These are phyloP conservation scores for Sugiyamaella smithiae DNA, from an alignment of 805 yeast genomes.

Conservation along the genomic window DNA sequence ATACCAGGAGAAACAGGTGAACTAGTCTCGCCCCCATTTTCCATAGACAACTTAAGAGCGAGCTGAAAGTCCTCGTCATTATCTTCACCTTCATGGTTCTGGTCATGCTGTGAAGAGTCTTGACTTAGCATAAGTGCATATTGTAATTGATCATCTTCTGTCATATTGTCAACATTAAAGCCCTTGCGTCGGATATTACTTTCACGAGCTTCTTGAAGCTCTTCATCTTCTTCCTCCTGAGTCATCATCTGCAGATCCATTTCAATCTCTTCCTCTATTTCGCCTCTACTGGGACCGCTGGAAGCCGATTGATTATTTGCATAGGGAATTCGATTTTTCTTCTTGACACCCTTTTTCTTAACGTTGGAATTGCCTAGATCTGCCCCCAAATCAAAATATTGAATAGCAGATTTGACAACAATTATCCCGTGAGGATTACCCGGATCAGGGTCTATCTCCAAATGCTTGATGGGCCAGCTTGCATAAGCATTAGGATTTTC, in stretches of 20 bases:
- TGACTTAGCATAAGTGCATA: constrained; percentile 34
- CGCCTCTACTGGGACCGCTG: constrained; percentile 13
- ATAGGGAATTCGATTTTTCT: constrained; percentile 17
- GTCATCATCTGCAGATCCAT: constrained; percentile 25
- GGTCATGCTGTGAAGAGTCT: constrained; percentile 11
- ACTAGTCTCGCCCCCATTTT: neutral
- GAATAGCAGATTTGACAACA: constrained; percentile 28
- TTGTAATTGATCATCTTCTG: constrained; percentile 33
- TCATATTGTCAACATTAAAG: constrained; percentile 20
- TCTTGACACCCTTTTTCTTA: constrained; percentile 25
- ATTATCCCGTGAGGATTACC: constrained; percentile 29
- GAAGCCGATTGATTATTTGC: constrained; percentile 1
- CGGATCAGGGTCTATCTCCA: constrained; percentile 31
- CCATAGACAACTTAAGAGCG: constrained; percentile 16
- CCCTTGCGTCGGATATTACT: constrained; percentile 6
- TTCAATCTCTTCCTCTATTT: constrained; percentile 25
- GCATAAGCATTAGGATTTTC: constrained; percentile 15
- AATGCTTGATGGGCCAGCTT: constrained; percentile 28
- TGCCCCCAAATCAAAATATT: constrained; percentile 32
- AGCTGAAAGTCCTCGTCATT: constrained; percentile 21
- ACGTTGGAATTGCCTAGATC: constrained; percentile 18
- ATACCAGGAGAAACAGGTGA: neutral
- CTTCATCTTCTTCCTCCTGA: constrained; percentile 24
- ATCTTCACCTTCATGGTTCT: constrained; percentile 19
- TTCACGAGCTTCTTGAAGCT: constrained; percentile 20